Percentiles rank a stretch among this genome's conserved stretches.
phyloP scores from a whole-genome alignment of 2,329 filamentous ascomycete genomes.

The Fusarium citri region DNA sequence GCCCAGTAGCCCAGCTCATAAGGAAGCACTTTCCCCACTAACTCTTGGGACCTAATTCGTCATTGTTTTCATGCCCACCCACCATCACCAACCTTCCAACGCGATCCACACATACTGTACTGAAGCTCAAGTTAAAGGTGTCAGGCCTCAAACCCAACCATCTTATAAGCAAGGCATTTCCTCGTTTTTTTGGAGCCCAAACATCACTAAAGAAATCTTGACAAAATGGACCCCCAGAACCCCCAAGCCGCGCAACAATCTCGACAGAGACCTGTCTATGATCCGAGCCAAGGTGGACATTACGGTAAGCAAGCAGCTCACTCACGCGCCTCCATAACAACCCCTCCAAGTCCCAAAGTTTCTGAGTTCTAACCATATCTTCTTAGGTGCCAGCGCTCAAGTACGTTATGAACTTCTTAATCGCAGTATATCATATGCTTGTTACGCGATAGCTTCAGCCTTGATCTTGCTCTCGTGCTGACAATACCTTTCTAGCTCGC shows the following conservation, averaged over 20 bases:
- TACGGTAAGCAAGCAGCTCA: constrained; percentile 71
- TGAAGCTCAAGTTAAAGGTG: constrained; percentile 7
- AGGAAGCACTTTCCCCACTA: not conserved
- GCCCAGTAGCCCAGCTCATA: not conserved
- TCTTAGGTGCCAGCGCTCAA: constrained; percentile 60
- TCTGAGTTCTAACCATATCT: constrained; percentile 12
- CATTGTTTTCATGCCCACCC: constrained; percentile 8
- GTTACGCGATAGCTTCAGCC: constrained; percentile 5
- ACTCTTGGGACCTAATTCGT: constrained; percentile 1
- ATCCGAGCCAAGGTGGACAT: constrained; percentile 78
- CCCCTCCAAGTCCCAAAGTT: not conserved
- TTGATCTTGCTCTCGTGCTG: constrained; percentile 6
- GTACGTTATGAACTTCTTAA: constrained; percentile 47
- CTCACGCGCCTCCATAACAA: constrained; percentile 3
- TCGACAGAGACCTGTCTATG: constrained; percentile 75
- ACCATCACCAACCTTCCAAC: constrained; percentile 4
- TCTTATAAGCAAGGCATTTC: constrained; percentile 4
- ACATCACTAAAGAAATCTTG: constrained; percentile 7
- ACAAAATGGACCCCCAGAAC: constrained; percentile 55
- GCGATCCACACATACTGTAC: constrained; percentile 7
- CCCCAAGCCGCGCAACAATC: constrained; percentile 65
- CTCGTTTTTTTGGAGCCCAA: not conserved
- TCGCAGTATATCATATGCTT: not conserved
- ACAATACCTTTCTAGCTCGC: constrained; percentile 71
- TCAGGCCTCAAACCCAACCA: constrained; percentile 7